Evolutionary conservation across 352 stramenopile species (phyloP).

Genomic region (Phytophthora lateralis): DNA sequence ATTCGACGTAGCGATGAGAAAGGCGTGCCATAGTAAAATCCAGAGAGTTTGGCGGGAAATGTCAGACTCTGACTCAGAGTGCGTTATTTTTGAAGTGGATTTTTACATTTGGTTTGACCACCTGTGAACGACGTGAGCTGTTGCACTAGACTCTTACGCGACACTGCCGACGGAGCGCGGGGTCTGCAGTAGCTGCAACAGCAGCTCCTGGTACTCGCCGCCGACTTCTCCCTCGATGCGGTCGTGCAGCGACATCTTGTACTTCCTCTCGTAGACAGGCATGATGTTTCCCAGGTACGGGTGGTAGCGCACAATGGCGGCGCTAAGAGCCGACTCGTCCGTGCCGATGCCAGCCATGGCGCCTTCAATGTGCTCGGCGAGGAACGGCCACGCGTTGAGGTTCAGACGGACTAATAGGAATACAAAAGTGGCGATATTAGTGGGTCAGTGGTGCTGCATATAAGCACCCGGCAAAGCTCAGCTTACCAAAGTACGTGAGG

Average conservation of each 20-base stretch:
- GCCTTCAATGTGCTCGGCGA: conserved; percentile 65
- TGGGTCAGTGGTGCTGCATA: neutral
- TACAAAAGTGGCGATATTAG: conserved; percentile 9
- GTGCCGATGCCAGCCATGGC: conserved; percentile 77
- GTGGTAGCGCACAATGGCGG: conserved; percentile 76
- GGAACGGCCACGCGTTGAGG: conserved; percentile 60
- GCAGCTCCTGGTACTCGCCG: conserved; percentile 68
- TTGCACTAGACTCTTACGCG: conserved; percentile 24
- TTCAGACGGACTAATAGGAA: conserved; percentile 44
- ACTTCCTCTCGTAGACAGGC: conserved; percentile 58
- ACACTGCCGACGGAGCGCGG: conserved; percentile 40
- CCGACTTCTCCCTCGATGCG: conserved; percentile 58
- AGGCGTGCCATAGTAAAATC: neutral
- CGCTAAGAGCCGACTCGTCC: conserved; percentile 65
- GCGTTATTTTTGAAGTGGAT: neutral
- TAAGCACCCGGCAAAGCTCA: neutral
- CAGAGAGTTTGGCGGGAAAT: neutral
- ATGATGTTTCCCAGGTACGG: conserved; percentile 57
- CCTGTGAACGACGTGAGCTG: too few relatives aligned
- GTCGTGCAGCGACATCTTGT: conserved; percentile 64
- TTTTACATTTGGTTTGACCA: neutral
- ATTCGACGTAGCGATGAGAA: neutral
- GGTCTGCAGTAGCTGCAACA: conserved; percentile 60
- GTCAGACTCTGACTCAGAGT: too few relatives aligned
- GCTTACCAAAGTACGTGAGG: conserved; percentile 60